These are phyloP conservation scores for Carallia brachiata DNA, from an alignment of 345 rosid genomes.

Conservation along the genomic window DNA sequence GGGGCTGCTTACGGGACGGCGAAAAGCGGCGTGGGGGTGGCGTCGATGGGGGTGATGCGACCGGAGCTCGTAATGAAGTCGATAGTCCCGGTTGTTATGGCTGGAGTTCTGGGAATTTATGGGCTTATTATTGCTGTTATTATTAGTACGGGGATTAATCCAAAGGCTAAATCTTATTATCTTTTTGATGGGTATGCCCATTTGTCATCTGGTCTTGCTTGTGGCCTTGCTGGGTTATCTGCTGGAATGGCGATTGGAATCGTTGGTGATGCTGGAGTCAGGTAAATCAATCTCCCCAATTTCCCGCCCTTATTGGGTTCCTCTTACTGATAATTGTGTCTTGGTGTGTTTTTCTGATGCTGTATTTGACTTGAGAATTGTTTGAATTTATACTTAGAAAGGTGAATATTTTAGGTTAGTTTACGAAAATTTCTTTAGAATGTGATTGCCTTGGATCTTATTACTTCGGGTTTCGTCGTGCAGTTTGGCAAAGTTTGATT, in stretches of 20 bases:
- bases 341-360: no score
- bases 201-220: conserved; percentile 23
- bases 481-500: no score
- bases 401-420: no score
- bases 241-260: conserved; percentile 26
- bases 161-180: background rate
- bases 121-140: conserved; percentile 25
- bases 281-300: background rate
- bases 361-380: no score
- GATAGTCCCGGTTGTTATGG: conserved; percentile 28
- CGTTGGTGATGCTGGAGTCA: conserved; percentile 21
- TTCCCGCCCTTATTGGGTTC: background rate
- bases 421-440: no score
- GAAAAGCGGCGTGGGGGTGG: conserved; percentile 25
- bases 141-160: conserved; percentile 25
- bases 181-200: conserved; percentile 22
- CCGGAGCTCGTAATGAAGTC: conserved; percentile 27
- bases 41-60: conserved; percentile 26
- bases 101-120: conserved; percentile 24
- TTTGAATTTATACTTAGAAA: no score
- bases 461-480: no score
- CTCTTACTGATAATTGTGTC: background rate
- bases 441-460: no score
- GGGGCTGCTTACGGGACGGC: conserved; percentile 26
- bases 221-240: conserved; percentile 21